A percentile compares a stretch with the other conserved stretches of the same genome.
These are phyloP conservation scores for Neopestalotiopsis sp. DNA, from an alignment of 2,329 filamentous ascomycete genomes.

Conservation along the genomic window DNA sequence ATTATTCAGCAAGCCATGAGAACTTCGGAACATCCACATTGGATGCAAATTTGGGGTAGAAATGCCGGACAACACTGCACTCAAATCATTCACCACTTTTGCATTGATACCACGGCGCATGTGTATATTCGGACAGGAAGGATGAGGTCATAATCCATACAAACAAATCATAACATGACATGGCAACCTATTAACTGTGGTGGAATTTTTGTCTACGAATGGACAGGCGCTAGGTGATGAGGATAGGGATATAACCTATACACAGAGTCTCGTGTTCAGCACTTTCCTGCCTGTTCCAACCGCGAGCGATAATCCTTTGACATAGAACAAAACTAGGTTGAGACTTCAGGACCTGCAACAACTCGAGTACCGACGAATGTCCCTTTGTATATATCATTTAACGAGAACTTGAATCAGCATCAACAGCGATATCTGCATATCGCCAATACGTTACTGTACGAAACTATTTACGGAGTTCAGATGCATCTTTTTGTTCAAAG, in stretches of 20 bases:
- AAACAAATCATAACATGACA: constrained; percentile 10
- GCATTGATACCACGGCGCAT: constrained; percentile 17
- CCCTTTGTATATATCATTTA: constrained; percentile 22
- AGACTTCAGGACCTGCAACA: constrained; percentile 5
- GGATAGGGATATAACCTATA: background rate
- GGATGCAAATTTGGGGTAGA: background rate
- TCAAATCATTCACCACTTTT: background rate
- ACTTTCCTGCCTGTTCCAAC: background rate
- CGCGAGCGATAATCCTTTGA: constrained; percentile 3
- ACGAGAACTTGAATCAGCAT: background rate
- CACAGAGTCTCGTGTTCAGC: constrained; percentile 6
- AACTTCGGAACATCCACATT: background rate
- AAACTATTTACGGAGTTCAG: background rate
- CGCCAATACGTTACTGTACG: background rate
- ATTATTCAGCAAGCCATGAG: background rate
- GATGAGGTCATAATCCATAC: constrained; percentile 8
- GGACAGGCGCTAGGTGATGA: constrained; percentile 8
- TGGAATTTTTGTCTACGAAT: background rate
- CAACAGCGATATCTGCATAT: background rate
- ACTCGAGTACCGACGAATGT: constrained; percentile 4
- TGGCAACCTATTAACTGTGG: background rate
- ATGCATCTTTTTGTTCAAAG: background rate
- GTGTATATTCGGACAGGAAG: constrained; percentile 9
- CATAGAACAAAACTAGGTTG: constrained; percentile 16
- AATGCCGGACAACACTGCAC: background rate